Evolutionary conservation across 2,329 filamentous ascomycete genomes (phyloP).

Genomic region (Akanthomyces muscarius): DNA sequence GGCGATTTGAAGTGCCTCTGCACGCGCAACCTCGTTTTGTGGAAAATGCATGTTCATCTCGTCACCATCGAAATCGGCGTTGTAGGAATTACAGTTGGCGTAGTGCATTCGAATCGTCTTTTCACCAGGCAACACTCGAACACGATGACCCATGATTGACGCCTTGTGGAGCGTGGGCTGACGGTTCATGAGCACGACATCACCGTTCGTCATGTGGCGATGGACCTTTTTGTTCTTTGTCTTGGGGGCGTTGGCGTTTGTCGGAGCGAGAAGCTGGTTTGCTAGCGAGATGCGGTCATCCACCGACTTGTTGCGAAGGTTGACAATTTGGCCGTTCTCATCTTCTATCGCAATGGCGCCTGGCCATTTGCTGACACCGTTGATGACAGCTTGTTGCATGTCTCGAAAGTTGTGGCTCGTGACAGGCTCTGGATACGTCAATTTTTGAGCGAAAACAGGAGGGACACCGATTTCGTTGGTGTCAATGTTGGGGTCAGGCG

Average conservation of each 20-base stretch:
- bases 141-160: conserved; percentile 97
- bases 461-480: conserved; percentile 98
- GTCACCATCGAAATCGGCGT: conserved; percentile 97
- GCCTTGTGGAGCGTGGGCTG: conserved; percentile 97
- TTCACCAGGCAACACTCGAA: conserved; percentile 85
- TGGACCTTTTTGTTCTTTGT: conserved; percentile 93
- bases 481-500: conserved; percentile 96
- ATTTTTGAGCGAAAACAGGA: conserved; percentile 92
- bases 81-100: conserved; percentile 99
- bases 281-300: conserved; percentile 87
- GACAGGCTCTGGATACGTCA: conserved; percentile 95
- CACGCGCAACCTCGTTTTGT: conserved; percentile 89
- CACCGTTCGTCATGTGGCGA: conserved; percentile 90
- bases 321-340: conserved; percentile 88
- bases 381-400: conserved; percentile 92
- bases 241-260: conserved; percentile 67
- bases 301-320: conserved; percentile 76
- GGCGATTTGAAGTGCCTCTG: conserved; percentile 87
- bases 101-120: conserved; percentile 99
- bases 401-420: conserved; percentile 97
- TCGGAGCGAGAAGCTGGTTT: conserved; percentile 86
- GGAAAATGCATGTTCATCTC: conserved; percentile 99
- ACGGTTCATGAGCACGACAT: conserved; percentile 97
- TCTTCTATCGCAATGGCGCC: conserved; percentile 94
- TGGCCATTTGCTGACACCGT: conserved; percentile 89